Evolutionary conservation across 2,329 filamentous ascomycete species (phyloP).

Genomic region (Erysiphe neolycopersici): DNA sequence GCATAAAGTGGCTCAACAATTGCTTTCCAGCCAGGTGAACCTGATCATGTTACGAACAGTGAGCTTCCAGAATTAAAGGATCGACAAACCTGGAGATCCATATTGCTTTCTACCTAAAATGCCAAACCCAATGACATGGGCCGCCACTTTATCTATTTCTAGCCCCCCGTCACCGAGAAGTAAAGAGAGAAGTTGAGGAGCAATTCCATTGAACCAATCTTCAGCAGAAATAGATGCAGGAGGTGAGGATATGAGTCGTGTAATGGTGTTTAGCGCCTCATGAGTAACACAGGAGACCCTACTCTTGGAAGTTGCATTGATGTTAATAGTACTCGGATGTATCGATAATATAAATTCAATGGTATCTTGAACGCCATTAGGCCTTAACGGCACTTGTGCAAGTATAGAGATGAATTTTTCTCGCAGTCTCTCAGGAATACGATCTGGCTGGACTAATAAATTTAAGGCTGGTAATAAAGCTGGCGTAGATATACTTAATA

Average conservation of each 20-base stretch:
- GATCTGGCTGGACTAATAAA: constrained; percentile 31
- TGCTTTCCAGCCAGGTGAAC: constrained; percentile 30
- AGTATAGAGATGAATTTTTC: constrained; percentile 27
- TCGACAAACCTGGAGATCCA: constrained; percentile 29
- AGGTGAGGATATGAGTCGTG: constrained; percentile 31
- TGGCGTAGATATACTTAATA: constrained; percentile 19
- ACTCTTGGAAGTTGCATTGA: constrained; percentile 10
- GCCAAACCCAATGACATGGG: constrained; percentile 37
- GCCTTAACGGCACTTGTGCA: constrained; percentile 31
- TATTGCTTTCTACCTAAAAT: constrained; percentile 35
- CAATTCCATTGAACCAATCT: constrained; percentile 31
- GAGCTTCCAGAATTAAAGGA: not conserved
- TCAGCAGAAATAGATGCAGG: constrained; percentile 26
- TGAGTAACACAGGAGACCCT: constrained; percentile 37
- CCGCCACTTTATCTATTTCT: constrained; percentile 29
- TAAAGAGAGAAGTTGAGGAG: constrained; percentile 31
- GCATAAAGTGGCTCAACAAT: constrained; percentile 32
- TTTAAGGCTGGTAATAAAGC: constrained; percentile 34
- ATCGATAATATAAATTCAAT: constrained; percentile 47
- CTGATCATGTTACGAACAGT: constrained; percentile 12
- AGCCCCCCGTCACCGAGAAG: constrained; percentile 32
- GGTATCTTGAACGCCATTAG: constrained; percentile 36
- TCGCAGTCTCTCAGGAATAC: constrained; percentile 32
- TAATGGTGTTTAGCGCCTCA: constrained; percentile 37
- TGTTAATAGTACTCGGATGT: constrained; percentile 20